These are phyloP conservation scores for Obba rivulosa DNA, from an alignment of 768 basidiomycete genomes.

Conservation along the genomic window DNA sequence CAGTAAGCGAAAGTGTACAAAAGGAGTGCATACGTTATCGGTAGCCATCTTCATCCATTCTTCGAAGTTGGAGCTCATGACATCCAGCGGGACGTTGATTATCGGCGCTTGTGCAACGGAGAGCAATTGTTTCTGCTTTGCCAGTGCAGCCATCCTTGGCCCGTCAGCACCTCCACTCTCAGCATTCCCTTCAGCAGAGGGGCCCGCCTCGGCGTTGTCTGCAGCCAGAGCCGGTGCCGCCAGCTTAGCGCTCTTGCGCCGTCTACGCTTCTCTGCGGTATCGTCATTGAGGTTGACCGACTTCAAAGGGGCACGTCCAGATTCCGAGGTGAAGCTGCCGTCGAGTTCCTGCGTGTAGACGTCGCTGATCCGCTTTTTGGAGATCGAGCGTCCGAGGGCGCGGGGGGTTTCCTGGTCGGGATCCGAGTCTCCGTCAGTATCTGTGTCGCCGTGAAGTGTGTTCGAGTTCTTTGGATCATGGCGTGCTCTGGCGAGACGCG, in stretches of 20 bases:
- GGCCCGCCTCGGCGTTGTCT: constrained; percentile 55
- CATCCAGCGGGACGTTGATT: constrained; percentile 64
- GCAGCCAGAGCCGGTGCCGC: constrained; percentile 27
- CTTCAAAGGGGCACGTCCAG: constrained; percentile 30
- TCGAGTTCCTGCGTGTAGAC: constrained; percentile 42
- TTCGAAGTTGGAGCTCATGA: constrained; percentile 93
- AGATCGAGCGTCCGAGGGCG: constrained; percentile 9
- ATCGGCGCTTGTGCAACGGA: constrained; percentile 52
- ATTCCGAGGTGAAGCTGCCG: constrained; percentile 30
- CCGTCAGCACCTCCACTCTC: constrained; percentile 37
- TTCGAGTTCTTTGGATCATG: constrained; percentile 1
- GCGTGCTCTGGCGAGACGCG: constrained; percentile 8
- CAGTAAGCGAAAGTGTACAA: background rate
- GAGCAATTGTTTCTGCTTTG: constrained; percentile 56
- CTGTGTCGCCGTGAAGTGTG: constrained; percentile 12
- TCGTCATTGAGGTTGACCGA: constrained; percentile 70
- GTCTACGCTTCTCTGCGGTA: constrained; percentile 76
- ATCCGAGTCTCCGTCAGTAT: constrained; percentile 19
- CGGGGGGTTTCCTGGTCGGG: constrained; percentile 18
- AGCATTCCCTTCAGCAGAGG: constrained; percentile 40
- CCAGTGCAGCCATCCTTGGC: constrained; percentile 25
- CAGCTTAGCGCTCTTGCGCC: constrained; percentile 74
- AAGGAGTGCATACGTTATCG: constrained; percentile 72
- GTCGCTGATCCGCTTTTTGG: constrained; percentile 57
- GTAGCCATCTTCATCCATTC: constrained; percentile 99